Evolutionary conservation across 2,329 filamentous ascomycete genomes (phyloP).

Genomic region (Stagonosporopsis cucurbitacearum): DNA sequence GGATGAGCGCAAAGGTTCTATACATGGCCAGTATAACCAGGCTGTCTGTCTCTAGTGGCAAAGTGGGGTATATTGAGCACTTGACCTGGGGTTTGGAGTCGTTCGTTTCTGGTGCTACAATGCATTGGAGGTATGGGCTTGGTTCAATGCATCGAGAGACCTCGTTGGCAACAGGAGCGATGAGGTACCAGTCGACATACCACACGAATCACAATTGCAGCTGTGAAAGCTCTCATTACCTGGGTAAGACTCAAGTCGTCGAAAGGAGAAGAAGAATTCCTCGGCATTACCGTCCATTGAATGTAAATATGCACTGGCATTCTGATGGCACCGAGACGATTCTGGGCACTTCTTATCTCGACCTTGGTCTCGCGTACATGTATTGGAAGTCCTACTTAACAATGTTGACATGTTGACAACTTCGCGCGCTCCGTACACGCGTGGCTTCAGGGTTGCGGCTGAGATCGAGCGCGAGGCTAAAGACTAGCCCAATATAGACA

Average conservation of each 20-base stretch:
- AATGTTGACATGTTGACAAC: background rate
- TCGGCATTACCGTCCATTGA: slow-evolving; percentile 2
- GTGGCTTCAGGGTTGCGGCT: slow-evolving; percentile 15
- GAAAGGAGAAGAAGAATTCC: background rate
- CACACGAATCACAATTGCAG: background rate
- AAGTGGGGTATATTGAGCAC: background rate
- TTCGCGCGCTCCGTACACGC: slow-evolving; percentile 15
- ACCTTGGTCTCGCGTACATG: background rate
- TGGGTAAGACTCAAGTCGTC: background rate
- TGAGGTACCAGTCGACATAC: background rate
- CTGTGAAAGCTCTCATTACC: background rate
- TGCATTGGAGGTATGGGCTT: background rate
- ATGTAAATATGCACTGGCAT: background rate
- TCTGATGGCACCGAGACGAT: background rate
- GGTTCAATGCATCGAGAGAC: slow-evolving; percentile 6
- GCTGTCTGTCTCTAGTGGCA: background rate
- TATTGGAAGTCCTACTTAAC: slow-evolving; percentile 12
- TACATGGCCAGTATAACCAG: background rate
- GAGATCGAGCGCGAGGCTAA: slow-evolving; percentile 6
- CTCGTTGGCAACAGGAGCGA: background rate
- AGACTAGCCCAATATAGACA: background rate
- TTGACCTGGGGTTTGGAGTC: background rate
- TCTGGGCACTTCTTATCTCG: background rate
- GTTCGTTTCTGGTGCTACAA: background rate
- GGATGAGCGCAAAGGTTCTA: background rate